Percentiles rank a stretch among this genome's conserved stretches.
Evolutionary conservation across 1,284 basidiomycete species (phyloP).

Genomic region (Thelephora terrestris): DNA sequence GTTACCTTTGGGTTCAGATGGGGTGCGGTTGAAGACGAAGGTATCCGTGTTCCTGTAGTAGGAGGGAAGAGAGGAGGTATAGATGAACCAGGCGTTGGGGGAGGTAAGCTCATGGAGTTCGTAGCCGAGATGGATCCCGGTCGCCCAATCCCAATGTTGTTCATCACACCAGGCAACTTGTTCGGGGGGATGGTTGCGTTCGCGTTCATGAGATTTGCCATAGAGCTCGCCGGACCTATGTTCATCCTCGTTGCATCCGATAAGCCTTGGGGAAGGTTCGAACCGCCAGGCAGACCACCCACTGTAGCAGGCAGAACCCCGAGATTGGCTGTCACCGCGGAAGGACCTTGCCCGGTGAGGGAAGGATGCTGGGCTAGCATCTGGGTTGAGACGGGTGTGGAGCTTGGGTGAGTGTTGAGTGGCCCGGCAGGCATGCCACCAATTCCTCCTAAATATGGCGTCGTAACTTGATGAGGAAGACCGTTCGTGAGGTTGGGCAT

Average conservation of each 20-base stretch:
- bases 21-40: constrained; percentile 5
- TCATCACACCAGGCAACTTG: background rate
- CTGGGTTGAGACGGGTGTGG: constrained; percentile 10
- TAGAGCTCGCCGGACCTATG: background rate
- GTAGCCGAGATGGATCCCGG: background rate
- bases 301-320: constrained; percentile 6
- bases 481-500: background rate
- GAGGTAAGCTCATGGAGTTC: constrained; percentile 6
- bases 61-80: constrained; percentile 9
- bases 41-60: background rate
- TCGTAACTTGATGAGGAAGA: background rate
- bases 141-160: background rate
- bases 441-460: constrained; percentile 5
- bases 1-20: constrained; percentile 54
- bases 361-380: constrained; percentile 6
- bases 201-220: background rate
- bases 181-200: background rate
- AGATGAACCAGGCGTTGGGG: constrained; percentile 12
- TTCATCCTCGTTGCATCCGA: background rate
- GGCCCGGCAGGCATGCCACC: background rate
- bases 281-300: constrained; percentile 2
- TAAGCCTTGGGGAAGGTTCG: background rate
- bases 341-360: background rate
- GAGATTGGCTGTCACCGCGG: background rate
- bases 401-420: constrained; percentile 1